Percentiles rank a stretch among this genome's conserved stretches.
Conservation (phyloP, 139 green algal species). For the Astrephomene gubernaculifera region DNA sequence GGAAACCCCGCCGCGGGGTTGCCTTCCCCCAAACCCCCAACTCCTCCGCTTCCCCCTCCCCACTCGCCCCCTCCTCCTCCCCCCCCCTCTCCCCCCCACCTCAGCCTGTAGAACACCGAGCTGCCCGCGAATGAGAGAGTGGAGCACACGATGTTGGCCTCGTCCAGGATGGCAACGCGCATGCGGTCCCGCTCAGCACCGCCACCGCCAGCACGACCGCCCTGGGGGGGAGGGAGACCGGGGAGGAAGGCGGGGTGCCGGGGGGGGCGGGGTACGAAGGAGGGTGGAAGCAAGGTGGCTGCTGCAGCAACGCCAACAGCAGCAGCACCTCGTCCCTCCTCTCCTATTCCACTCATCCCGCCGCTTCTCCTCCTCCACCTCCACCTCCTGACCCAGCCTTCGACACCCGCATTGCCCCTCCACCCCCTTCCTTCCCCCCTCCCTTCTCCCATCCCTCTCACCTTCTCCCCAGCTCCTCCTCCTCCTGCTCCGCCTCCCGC, state of each 20-base stretch:
- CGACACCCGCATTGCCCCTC: too few species aligned
- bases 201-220: not conserved
- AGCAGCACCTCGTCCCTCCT: too few species aligned
- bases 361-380: too few species aligned
- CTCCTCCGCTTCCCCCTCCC: not conserved
- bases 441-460: not conserved
- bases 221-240: not conserved
- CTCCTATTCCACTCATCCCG: too few species aligned
- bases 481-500: too few species aligned
- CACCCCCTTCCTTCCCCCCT: not conserved
- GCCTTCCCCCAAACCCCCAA: not conserved
- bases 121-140: constrained; percentile 81
- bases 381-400: too few species aligned
- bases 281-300: too few species aligned
- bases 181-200: constrained; percentile 58
- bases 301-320: too few species aligned
- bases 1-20: not conserved
- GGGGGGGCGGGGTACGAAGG: too few species aligned
- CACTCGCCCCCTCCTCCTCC: not conserved
- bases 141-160: constrained; percentile 85
- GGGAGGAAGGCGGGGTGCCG: not conserved
- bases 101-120: constrained; percentile 37
- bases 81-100: not conserved
- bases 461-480: too few species aligned
- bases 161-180: constrained; percentile 77